Evolutionary conservation across 1,284 basidiomycete species (phyloP), one percentile per base, ranked within the genome.

Genomic region (Pholiota adiposa): DNA sequence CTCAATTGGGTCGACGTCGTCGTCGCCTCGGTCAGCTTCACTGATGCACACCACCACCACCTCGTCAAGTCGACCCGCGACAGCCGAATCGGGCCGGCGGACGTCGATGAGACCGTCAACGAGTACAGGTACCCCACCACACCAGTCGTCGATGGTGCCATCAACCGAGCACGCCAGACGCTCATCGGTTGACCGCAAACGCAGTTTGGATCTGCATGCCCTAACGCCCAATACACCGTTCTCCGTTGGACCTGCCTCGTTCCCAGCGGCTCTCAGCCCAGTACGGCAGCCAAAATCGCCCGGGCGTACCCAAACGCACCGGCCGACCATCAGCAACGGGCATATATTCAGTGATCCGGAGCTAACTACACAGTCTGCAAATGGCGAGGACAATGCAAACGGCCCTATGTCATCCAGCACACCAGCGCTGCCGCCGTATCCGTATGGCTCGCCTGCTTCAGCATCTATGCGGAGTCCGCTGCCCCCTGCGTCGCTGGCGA

Each of bases 1-100:
- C 19, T 69, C 70, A 12, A 69, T 73, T 31, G 70, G 69, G 21
- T 77, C 75, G 46, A 66, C 68, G 11, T 68, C 72, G 19, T 72
- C 74, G 0, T 75, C 76, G 16, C 70, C 69, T 16, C 67, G 74
- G n/a, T 70, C 69, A 14, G 67, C 65, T 41, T 70, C 64, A 1
- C 59, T 65, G n/a, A 43, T 60, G 44, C 60, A 58, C 9, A 27
- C 44, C 38, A 48, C 46, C 48, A 34, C 56, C 2, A 21, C 41
- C n/a, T n/a, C n/a, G n/a, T n/a, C n/a, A n/a, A 46, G 44, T 27
- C 63, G 55, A 18, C 40, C 51, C n/a, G 49, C 53, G 31, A 21
- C 50, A 19, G 56, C 33, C 19, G 59, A 62, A 6, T 53, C 62
- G 3, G 50, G 51, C 14, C 52, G 55, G 3, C 64, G 56, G 27